Conservation (phyloP, 108 stramenopile species). For the Nitzschia sp. region DNA sequence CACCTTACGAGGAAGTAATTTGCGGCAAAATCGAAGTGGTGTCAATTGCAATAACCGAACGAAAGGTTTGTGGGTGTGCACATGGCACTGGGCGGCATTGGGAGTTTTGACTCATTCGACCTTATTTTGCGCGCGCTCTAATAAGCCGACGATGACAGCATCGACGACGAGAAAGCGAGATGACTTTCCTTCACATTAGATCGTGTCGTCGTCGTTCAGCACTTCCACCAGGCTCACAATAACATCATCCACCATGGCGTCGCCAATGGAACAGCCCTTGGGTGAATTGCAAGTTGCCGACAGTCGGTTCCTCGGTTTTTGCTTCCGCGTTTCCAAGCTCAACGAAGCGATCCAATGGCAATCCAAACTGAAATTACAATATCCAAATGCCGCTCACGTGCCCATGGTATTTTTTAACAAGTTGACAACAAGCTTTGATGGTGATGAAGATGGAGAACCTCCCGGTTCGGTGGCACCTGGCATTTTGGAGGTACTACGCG, state of each 20-base stretch:
- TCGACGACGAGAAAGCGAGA: no score
- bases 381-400: slow-evolving; percentile 62
- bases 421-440: not conserved
- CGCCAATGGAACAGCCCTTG: slow-evolving; percentile 5
- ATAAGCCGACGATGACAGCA: no score
- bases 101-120: no score
- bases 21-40: no score
- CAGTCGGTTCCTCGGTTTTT: slow-evolving; percentile 64
- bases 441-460: slow-evolving; percentile 66
- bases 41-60: no score
- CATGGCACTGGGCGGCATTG: no score
- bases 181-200: no score
- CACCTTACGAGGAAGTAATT: no score
- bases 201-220: no score
- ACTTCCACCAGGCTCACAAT: not conserved
- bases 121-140: no score
- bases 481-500: slow-evolving; percentile 40
- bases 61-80: no score
- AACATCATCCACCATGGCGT: not conserved
- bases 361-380: slow-evolving; percentile 24
- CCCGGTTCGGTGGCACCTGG: slow-evolving; percentile 38
- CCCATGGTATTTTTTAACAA: slow-evolving; percentile 25
- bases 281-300: slow-evolving; percentile 48
- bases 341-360: slow-evolving; percentile 32
- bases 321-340: slow-evolving; percentile 21